Conservation (phyloP, 306 rosid species). For the Vicia villosa region DNA sequence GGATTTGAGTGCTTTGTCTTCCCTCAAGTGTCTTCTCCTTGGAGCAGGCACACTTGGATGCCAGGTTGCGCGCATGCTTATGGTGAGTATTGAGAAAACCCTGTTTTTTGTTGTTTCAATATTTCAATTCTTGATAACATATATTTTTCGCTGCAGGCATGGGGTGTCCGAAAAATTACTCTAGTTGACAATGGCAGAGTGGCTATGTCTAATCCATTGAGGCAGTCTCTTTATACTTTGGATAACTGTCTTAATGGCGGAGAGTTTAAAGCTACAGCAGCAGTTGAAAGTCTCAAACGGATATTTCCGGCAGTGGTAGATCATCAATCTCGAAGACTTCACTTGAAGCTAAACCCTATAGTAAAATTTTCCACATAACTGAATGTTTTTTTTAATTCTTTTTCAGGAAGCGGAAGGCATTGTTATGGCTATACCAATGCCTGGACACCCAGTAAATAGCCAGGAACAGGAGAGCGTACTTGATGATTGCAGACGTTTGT, state of each 20-base stretch:
- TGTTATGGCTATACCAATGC: conserved; percentile 96
- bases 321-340: conserved; percentile 26
- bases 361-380: conserved; percentile 26
- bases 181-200: conserved; percentile 89
- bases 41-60: conserved; percentile 99
- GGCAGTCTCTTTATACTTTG: conserved; percentile 94
- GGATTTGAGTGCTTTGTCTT: conserved; percentile 67
- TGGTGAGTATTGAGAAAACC: conserved; percentile 64
- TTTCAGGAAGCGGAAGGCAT: conserved; percentile 89
- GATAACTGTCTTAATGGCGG: conserved; percentile 96
- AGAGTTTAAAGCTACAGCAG: conserved; percentile 79
- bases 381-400: conserved; percentile 10
- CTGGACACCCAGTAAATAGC: conserved; percentile 85
- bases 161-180: conserved; percentile 93
- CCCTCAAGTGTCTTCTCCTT: conserved; percentile 88
- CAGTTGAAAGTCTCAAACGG: conserved; percentile 75
- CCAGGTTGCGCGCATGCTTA: conserved; percentile 97
- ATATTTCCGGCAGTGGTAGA: conserved; percentile 96
- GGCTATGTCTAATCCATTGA: conserved; percentile 96
- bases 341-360: conserved; percentile 8
- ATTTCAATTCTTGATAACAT: conserved; percentile 26
- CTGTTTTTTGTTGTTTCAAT: conserved; percentile 6
- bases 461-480: conserved; percentile 67
- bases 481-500: conserved; percentile 70
- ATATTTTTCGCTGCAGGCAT: conserved; percentile 66